These are phyloP conservation scores for Pezicula carpinea DNA, from an alignment of 2,329 filamentous ascomycete species.

Conservation along the genomic window DNA sequence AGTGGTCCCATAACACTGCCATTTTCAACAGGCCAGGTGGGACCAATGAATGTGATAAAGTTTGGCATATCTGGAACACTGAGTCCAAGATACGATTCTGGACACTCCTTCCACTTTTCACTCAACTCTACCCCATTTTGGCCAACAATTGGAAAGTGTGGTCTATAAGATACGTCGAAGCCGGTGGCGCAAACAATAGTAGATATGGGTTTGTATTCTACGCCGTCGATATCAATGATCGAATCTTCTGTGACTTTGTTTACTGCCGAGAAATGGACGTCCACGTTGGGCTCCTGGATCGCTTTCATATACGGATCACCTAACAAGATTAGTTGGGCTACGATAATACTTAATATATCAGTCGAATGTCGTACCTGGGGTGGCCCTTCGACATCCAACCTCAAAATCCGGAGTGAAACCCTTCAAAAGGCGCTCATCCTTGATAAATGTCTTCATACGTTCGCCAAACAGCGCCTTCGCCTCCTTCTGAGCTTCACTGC, in stretches of 20 bases:
- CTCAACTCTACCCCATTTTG: conserved; percentile 16
- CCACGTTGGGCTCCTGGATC: conserved; percentile 44
- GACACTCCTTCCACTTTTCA: conserved; percentile 26
- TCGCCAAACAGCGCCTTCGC: conserved; percentile 33
- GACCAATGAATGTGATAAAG: conserved; percentile 24
- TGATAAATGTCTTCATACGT: conserved; percentile 46
- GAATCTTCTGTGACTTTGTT: conserved; percentile 39
- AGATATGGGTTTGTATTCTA: conserved; percentile 28
- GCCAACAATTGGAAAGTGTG: conserved; percentile 24
- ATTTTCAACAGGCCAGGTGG: conserved; percentile 22
- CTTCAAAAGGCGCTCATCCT: conserved; percentile 42
- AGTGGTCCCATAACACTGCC: conserved; percentile 20
- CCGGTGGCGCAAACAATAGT: conserved; percentile 32
- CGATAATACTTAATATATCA: not conserved
- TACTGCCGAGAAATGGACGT: conserved; percentile 44
- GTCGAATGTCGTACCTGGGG: conserved; percentile 33
- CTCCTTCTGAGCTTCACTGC: conserved; percentile 34
- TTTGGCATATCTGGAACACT: conserved; percentile 22
- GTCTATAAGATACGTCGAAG: conserved; percentile 27
- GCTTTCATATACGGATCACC: conserved; percentile 47
- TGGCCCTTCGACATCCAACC: conserved; percentile 37
- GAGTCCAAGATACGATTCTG: conserved; percentile 22
- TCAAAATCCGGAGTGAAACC: conserved; percentile 34
- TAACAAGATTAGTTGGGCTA: not conserved
- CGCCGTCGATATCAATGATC: conserved; percentile 36